phyloP scores from a whole-genome alignment of 805 yeast genomes.

The Tetrapisispora arboricola region DNA sequence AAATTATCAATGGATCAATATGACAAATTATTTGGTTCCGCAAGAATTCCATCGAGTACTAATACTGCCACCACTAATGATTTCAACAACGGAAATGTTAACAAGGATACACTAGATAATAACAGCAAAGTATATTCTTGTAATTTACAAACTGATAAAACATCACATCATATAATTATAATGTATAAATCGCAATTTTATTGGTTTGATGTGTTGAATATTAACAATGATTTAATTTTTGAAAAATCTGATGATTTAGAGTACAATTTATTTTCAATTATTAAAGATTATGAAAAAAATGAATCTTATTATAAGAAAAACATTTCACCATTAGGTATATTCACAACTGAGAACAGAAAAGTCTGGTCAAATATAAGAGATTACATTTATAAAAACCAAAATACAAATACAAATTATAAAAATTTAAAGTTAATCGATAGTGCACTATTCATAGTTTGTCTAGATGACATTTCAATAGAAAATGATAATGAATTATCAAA shows the following conservation, averaged over 20 bases:
- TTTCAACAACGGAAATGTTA: background rate
- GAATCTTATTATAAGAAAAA: background rate
- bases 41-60: constrained; percentile 62
- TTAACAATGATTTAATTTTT: constrained; percentile 57
- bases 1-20: constrained; percentile 89
- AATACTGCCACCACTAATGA: constrained; percentile 7
- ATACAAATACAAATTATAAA: constrained; percentile 49
- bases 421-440: constrained; percentile 68
- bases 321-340: constrained; percentile 60
- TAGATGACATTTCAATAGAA: constrained; percentile 61
- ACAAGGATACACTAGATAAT: constrained; percentile 22
- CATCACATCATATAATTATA: constrained; percentile 73
- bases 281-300: constrained; percentile 54
- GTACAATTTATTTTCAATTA: constrained; percentile 62
- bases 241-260: constrained; percentile 60
- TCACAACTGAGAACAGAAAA: constrained; percentile 83
- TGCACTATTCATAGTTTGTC: constrained; percentile 72
- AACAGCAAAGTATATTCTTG: constrained; percentile 32
- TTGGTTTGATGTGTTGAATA: constrained; percentile 88
- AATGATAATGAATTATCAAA: constrained; percentile 57
- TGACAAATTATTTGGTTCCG: constrained; percentile 74
- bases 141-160: constrained; percentile 68
- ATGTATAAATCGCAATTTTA: constrained; percentile 80
- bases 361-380: constrained; percentile 75
- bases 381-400: constrained; percentile 33